Evolutionary conservation across 2,329 filamentous ascomycete species (phyloP).

Genomic region (Paecilomyces variotii): DNA sequence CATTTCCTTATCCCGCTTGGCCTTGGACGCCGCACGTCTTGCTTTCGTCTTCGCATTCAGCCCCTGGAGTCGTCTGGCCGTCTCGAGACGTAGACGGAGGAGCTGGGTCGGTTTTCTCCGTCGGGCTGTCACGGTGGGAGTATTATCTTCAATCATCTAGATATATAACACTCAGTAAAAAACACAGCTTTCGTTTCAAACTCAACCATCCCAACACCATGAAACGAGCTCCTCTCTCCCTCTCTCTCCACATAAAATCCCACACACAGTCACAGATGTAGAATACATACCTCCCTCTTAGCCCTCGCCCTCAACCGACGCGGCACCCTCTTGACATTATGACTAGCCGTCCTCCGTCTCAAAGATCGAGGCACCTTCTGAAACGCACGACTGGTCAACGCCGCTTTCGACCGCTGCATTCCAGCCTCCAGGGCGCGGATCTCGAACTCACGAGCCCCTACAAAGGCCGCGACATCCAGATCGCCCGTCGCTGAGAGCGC

Average conservation of each 20-base stretch:
- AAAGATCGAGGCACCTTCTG: conserved; percentile 81
- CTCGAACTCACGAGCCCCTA: conserved; percentile 80
- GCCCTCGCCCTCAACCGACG: conserved; percentile 65
- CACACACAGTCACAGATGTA: conserved; percentile 6
- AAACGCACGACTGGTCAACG: conserved; percentile 65
- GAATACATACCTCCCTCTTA: conserved; percentile 45
- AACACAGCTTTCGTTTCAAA: no score
- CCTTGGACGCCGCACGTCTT: conserved; percentile 37
- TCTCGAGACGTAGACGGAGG: conserved; percentile 58
- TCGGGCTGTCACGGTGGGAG: conserved; percentile 62
- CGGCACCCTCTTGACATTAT: conserved; percentile 87
- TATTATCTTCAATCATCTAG: conserved; percentile 83
- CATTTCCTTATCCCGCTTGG: conserved; percentile 25
- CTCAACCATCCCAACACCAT: neutral
- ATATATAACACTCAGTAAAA: no score
- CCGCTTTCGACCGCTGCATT: conserved; percentile 65
- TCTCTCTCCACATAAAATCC: neutral
- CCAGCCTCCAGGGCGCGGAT: conserved; percentile 76
- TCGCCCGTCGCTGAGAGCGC: conserved; percentile 59
- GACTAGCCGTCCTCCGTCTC: conserved; percentile 81
- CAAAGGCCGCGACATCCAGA: conserved; percentile 75
- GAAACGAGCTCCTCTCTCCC: no score
- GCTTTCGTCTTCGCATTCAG: conserved; percentile 44
- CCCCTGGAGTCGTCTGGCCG: conserved; percentile 60
- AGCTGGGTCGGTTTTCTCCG: conserved; percentile 38